Base-by-base conservation (phyloP, 108 stramenopile species). In the Mayamaea pseudoterrestris region DNA sequence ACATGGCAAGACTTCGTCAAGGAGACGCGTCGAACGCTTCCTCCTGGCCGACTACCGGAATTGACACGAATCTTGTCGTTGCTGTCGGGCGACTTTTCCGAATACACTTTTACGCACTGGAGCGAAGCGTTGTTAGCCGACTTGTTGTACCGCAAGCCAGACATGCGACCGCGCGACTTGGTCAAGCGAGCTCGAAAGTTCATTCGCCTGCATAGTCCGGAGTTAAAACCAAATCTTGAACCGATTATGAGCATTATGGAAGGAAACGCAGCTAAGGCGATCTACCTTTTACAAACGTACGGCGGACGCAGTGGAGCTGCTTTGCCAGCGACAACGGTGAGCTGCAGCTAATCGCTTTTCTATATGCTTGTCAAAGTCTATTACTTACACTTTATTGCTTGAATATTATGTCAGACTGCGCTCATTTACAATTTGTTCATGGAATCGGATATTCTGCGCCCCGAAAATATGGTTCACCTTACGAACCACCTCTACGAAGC, bases 301-400 rank as follows among this genome's bases (percentile, higher is more conserved):
- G 81, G 78, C 37, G 85, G 85, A 27, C 74, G 69, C 11, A 80
- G 76, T 56, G 80, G 78, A 18, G 85, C 80, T 11, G 85, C 85
- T 7, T 50, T 87, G 25, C 85, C 85, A 16, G 76, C 85, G 0
- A 69, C 79, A 9, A 63, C 80, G 74, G 82, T 83, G 48, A 57
- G 76, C 46, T 12, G 3, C 17, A 3, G 8, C 5, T 23, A 27
- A 5, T 27, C 5, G 14, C 13, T 16, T 11, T 11, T 16, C 8
- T 16, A 16, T 42, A 8, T 42, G 17, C n/a, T 14, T 42, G 41
- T 7, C 17, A 42, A 23, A 26, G 18, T 32, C 27, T 44, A 23
- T 42, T 16, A 14, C n/a, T 31, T 6, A 25, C 8, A 2, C 27
- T 40, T 55, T 31, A 6, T 32, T 44, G 12, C 29, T 41, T 26